Percentiles rank a stretch among this genome's conserved stretches.
Evolutionary conservation across 1,139 yeast genomes (phyloP).

Genomic region (Lodderomyces jiufengensis): DNA sequence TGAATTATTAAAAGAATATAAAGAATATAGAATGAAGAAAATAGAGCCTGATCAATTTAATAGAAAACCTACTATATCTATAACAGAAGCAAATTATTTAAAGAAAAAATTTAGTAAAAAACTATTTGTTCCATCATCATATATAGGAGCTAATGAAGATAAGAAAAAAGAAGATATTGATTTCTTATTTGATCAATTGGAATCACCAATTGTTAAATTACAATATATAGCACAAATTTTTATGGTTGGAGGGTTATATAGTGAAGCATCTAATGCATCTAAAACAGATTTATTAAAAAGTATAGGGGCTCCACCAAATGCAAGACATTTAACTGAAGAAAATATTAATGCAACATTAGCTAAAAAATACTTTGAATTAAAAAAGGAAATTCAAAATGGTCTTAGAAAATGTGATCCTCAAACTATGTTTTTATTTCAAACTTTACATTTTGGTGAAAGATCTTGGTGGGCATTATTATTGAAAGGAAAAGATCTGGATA

Average conservation of each 20-base stretch:
- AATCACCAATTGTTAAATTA: slow-evolving; percentile 26
- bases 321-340: slow-evolving; percentile 40
- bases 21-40: slow-evolving; percentile 14
- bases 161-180: slow-evolving; percentile 22
- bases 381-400: slow-evolving; percentile 23
- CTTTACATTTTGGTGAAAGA: slow-evolving; percentile 26
- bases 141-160: slow-evolving; percentile 26
- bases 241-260: slow-evolving; percentile 27
- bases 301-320: slow-evolving; percentile 24
- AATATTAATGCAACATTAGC: slow-evolving; percentile 24
- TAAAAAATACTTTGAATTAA: slow-evolving; percentile 23
- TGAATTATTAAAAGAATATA: slow-evolving; percentile 32
- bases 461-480: slow-evolving; percentile 45
- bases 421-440: slow-evolving; percentile 27
- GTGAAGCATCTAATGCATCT: slow-evolving; percentile 24
- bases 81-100: slow-evolving; percentile 17
- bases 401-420: slow-evolving; percentile 24
- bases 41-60: slow-evolving; percentile 18
- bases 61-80: slow-evolving; percentile 15
- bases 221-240: slow-evolving; percentile 32
- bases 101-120: slow-evolving; percentile 20
- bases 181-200: slow-evolving; percentile 24
- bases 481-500: slow-evolving; percentile 33
- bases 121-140: slow-evolving; percentile 35
- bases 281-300: slow-evolving; percentile 24